These are phyloP conservation scores for Mortierella sp. DNA, from an alignment of 371 early-diverging fungal genomes.

Conservation along the genomic window DNA sequence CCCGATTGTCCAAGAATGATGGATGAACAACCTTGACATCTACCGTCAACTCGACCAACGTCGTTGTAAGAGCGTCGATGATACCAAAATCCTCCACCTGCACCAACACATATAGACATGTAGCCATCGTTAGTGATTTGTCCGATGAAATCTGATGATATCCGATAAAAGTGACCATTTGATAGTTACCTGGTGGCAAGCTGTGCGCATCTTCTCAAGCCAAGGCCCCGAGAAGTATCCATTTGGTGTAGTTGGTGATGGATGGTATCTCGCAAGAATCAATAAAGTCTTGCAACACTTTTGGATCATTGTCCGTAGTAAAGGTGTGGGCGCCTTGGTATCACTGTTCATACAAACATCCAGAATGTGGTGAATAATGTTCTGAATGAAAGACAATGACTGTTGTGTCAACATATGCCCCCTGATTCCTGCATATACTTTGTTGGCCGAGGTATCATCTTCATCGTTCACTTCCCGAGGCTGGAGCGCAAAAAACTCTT, in stretches of 20 bases:
- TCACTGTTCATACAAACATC: constrained; percentile 26
- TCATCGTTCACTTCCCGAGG: constrained; percentile 18
- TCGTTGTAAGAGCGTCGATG: constrained; percentile 39
- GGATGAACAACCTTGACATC: constrained; percentile 34
- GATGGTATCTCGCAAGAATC: constrained; percentile 25
- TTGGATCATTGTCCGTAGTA: constrained; percentile 39
- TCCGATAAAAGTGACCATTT: not conserved
- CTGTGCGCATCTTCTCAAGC: constrained; percentile 58
- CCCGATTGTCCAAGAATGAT: constrained; percentile 40
- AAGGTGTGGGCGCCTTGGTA: constrained; percentile 16
- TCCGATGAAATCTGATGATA: too few species aligned
- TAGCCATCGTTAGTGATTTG: not conserved
- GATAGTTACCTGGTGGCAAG: constrained; percentile 56
- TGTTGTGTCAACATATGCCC: constrained; percentile 42
- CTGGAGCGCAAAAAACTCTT: constrained; percentile 48
- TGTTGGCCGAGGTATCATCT: constrained; percentile 23
- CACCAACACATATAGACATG: constrained; percentile 15
- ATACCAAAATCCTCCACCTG: constrained; percentile 36
- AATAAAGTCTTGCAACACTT: constrained; percentile 37
- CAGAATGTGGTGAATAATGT: constrained; percentile 38
- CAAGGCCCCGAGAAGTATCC: constrained; percentile 49
- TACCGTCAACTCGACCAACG: constrained; percentile 46
- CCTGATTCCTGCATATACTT: constrained; percentile 49
- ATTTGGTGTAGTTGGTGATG: constrained; percentile 13
- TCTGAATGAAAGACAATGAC: constrained; percentile 35